phyloP scores from a whole-genome alignment of 2,329 filamentous ascomycete genomes.

The Epichloe brachyelytri region DNA sequence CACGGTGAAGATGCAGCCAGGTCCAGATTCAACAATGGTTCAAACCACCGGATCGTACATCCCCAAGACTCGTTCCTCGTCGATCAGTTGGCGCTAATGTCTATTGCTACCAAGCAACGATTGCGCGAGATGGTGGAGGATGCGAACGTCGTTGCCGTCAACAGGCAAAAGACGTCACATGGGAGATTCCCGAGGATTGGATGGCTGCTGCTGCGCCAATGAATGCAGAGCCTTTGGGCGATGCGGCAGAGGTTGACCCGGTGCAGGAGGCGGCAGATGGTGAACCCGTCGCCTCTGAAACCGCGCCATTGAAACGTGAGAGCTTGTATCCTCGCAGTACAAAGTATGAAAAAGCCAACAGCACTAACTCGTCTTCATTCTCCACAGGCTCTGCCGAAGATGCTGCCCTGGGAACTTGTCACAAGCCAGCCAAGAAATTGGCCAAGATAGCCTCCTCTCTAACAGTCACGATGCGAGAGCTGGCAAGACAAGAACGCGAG shows the following conservation, averaged over 20 bases:
- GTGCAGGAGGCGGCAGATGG: constrained; percentile 29
- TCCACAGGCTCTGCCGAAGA: constrained; percentile 27
- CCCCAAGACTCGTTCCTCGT: constrained; percentile 59
- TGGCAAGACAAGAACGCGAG: constrained; percentile 54
- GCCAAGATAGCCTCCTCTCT: constrained; percentile 37
- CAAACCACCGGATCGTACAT: constrained; percentile 56
- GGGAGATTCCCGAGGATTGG: constrained; percentile 71
- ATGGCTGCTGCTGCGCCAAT: constrained; percentile 50
- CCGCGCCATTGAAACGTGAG: constrained; percentile 50
- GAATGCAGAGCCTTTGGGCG: constrained; percentile 26
- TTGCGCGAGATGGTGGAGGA: constrained; percentile 67
- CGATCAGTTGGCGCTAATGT: constrained; percentile 72
- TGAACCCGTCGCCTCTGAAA: constrained; percentile 28
- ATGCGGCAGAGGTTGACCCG: background rate
- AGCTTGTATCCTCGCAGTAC: background rate
- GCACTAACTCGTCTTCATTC: background rate
- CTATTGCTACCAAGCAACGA: constrained; percentile 70
- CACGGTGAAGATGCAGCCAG: constrained; percentile 40
- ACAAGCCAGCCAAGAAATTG: constrained; percentile 30
- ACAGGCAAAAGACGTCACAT: constrained; percentile 65
- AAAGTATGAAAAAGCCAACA: background rate
- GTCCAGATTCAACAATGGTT: constrained; percentile 50
- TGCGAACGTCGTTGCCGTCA: constrained; percentile 54
- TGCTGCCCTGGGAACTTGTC: constrained; percentile 22
- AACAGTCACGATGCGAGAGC: constrained; percentile 42